Percentiles rank a stretch among this genome's conserved stretches.
Evolutionary conservation across 768 basidiomycete species (phyloP).

Genomic region (Gymnopilus junonius): DNA sequence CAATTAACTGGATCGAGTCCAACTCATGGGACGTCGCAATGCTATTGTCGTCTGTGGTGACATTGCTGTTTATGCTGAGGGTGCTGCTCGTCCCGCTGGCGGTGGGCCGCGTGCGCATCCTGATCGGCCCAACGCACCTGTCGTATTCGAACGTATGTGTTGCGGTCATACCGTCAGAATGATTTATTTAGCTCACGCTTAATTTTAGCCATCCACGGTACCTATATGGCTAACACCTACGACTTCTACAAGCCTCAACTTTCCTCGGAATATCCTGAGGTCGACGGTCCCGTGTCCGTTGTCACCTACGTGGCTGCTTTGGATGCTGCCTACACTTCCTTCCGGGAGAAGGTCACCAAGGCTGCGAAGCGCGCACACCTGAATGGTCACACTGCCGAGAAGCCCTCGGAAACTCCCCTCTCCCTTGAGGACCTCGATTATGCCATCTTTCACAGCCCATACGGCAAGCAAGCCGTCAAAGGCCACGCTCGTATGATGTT

Average conservation of each 20-base stretch:
- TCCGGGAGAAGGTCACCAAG: constrained; percentile 79
- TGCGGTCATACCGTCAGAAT: not conserved
- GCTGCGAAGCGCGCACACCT: constrained; percentile 54
- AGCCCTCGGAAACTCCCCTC: constrained; percentile 53
- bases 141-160: constrained; percentile 91
- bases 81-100: constrained; percentile 91
- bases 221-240: constrained; percentile 96
- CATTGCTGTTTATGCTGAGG: constrained; percentile 98
- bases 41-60: constrained; percentile 97
- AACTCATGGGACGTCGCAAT: constrained; percentile 95
- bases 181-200: constrained; percentile 15
- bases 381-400: constrained; percentile 42
- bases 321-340: constrained; percentile 86
- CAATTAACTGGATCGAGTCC: constrained; percentile 96
- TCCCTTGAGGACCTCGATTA: constrained; percentile 89
- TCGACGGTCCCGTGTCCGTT: constrained; percentile 96
- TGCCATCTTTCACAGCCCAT: constrained; percentile 95
- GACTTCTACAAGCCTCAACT: constrained; percentile 99
- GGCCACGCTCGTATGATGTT: constrained; percentile 90
- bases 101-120: constrained; percentile 95
- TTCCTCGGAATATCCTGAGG: constrained; percentile 93
- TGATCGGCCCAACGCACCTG: constrained; percentile 95
- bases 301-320: constrained; percentile 94
- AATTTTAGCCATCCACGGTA: constrained; percentile 86
- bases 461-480: constrained; percentile 99